Conservation (phyloP, 495 filamentous ascomycete species). For the Clohesyomyces aquaticus region DNA sequence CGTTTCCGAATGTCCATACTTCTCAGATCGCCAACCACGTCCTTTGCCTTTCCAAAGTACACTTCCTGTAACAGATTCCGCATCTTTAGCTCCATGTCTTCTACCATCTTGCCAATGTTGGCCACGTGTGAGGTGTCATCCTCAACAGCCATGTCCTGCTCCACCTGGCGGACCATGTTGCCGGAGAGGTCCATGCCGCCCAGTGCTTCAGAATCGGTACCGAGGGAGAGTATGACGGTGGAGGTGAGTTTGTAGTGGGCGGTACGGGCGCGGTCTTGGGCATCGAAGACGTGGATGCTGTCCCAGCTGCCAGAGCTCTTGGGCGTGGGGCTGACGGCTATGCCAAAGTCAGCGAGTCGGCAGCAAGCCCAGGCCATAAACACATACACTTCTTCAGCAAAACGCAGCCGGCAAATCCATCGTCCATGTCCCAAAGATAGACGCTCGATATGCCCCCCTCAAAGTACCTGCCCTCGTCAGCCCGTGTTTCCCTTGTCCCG, state of each 20-base stretch:
- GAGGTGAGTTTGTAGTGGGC: conserved; percentile 97
- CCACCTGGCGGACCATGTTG: conserved; percentile 96
- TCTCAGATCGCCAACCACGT: conserved; percentile 95
- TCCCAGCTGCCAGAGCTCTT: conserved; percentile 90
- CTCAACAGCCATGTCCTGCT: conserved; percentile 85
- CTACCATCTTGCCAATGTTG: conserved; percentile 89
- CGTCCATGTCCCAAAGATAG: conserved; percentile 98
- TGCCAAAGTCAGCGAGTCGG: no score
- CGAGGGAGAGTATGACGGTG: conserved; percentile 90
- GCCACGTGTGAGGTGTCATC: conserved; percentile 92
- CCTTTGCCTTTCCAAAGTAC: conserved; percentile 99
- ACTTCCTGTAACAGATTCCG: conserved; percentile 97
- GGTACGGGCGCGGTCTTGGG: conserved; percentile 83
- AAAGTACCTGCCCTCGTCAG: conserved; percentile 66
- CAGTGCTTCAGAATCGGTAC: conserved; percentile 69
- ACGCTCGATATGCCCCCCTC: conserved; percentile 94
- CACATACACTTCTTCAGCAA: conserved; percentile 86
- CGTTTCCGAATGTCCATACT: conserved; percentile 58
- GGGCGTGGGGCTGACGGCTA: conserved; percentile 67
- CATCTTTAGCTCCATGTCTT: conserved; percentile 99
- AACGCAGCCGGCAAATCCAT: conserved; percentile 96
- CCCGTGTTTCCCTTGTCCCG: not conserved
- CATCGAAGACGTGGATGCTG: conserved; percentile 98
- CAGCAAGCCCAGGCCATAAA: not conserved
- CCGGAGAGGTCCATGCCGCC: conserved; percentile 92